Conservation (phyloP, 495 filamentous ascomycete species). For the Xylaria longipes region DNA sequence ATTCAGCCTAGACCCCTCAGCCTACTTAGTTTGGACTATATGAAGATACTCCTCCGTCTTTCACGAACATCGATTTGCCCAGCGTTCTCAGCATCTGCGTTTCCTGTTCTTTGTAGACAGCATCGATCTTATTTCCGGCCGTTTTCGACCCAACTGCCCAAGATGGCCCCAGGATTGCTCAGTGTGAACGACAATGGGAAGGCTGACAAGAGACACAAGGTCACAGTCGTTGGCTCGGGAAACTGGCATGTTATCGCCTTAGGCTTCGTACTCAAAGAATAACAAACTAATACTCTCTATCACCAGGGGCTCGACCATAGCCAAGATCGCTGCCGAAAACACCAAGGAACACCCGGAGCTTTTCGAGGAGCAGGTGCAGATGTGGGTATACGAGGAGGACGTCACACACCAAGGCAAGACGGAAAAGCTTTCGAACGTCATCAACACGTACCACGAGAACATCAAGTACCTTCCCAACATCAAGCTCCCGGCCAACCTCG, state of each 20-base stretch:
- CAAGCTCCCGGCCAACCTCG: slow-evolving; percentile 79
- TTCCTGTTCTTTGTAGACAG: neutral
- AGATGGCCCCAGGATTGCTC: slow-evolving; percentile 25
- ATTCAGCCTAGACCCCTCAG: neutral
- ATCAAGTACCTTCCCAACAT: slow-evolving; percentile 94
- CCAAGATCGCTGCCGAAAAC: slow-evolving; percentile 96
- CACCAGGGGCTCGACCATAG: slow-evolving; percentile 87
- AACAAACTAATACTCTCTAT: slow-evolving; percentile 6
- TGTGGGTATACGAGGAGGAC: slow-evolving; percentile 97
- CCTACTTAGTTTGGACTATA: neutral
- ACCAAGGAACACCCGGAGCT: slow-evolving; percentile 73
- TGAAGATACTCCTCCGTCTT: slow-evolving; percentile 14
- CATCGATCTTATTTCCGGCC: slow-evolving; percentile 6
- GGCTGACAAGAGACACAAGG: slow-evolving; percentile 79
- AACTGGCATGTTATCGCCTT: slow-evolving; percentile 74
- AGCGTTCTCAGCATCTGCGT: slow-evolving; percentile 7
- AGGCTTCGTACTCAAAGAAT: neutral
- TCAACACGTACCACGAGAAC: slow-evolving; percentile 95
- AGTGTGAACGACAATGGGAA: slow-evolving; percentile 28
- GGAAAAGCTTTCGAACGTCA: slow-evolving; percentile 85
- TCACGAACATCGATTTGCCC: slow-evolving; percentile 15
- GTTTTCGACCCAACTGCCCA: slow-evolving; percentile 19
- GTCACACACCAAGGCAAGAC: slow-evolving; percentile 72
- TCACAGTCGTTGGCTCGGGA: slow-evolving; percentile 91
- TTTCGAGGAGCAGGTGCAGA: slow-evolving; percentile 89